These are phyloP conservation scores for Tetrapyrgos nigripes DNA, from an alignment of 1,284 basidiomycete genomes.

Conservation along the genomic window DNA sequence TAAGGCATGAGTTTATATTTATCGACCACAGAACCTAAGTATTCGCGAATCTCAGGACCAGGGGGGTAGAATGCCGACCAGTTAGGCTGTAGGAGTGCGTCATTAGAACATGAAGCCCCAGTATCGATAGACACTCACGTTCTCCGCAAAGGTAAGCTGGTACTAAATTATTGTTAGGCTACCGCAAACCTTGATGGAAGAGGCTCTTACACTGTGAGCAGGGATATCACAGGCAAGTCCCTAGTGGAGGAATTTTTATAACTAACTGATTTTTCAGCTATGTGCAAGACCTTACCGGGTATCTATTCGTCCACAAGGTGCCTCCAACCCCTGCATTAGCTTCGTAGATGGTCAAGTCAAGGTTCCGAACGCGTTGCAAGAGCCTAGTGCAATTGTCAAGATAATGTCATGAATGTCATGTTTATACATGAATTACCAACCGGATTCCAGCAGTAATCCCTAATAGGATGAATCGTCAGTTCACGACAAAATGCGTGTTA, in stretches of 20 bases:
- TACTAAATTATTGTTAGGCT: slow-evolving; percentile 45
- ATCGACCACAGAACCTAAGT: slow-evolving; percentile 59
- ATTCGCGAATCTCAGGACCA: slow-evolving; percentile 60
- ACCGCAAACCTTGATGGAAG: background rate
- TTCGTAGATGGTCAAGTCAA: slow-evolving; percentile 66
- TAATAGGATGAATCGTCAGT: slow-evolving; percentile 16
- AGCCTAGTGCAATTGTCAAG: too few species aligned
- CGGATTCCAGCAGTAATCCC: slow-evolving; percentile 64
- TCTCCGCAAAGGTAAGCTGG: slow-evolving; percentile 62
- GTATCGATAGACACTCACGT: slow-evolving; percentile 37
- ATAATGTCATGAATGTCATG: background rate
- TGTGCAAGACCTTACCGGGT: slow-evolving; percentile 37
- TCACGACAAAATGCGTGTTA: background rate
- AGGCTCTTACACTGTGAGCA: slow-evolving; percentile 50
- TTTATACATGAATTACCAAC: slow-evolving; percentile 27
- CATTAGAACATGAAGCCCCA: background rate
- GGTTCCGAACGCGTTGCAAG: slow-evolving; percentile 57
- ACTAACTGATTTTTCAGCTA: background rate
- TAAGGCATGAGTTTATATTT: slow-evolving; percentile 62
- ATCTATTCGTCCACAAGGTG: slow-evolving; percentile 55
- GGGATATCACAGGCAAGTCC: slow-evolving; percentile 66
- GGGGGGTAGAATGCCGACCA: slow-evolving; percentile 68
- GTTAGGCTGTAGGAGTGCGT: slow-evolving; percentile 43
- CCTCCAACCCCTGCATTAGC: slow-evolving; percentile 64
- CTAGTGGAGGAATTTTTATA: slow-evolving; percentile 25